Evolutionary conservation across 2,329 filamentous ascomycete genomes (phyloP), one percentile per base, ranked within the genome.

Genomic region (Aureobasidium sp.): DNA sequence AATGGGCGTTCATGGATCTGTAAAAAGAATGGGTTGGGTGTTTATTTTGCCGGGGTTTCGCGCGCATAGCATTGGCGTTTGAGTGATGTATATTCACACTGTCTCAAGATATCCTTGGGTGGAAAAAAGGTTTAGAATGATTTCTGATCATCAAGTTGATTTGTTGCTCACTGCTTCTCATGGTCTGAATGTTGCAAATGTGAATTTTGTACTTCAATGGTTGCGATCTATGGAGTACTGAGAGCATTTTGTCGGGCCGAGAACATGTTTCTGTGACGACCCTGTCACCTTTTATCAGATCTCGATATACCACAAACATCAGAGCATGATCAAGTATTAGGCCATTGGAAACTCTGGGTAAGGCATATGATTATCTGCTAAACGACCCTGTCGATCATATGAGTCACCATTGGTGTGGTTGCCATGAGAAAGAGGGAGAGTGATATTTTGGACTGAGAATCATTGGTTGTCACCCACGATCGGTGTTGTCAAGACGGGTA

Each of bases 1-100:
- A 53, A 4, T 3, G 11, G 44, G 44, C 45, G 57, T 49, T 59
- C n/a, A 45, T 52, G 50, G 52, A 2, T 44, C 44, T 58, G 27
- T 44, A 47, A 52, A 47, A 55, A 55, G 36, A 52, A 52, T 10
- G 41, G 44, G 32, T 48, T 25, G 34, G 53, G 36, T 44, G 37
- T 58, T n/a, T 39, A 3, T n/a, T 54, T 47, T 48, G 42, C 6
- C 36, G 27, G 34, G 27, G 21, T 63, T 48, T 62, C 21, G 36
- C 48, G 44, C 47, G 63, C 63, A 64, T 64, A 64, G 60, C 63
- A 59, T 55, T 52, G 63, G 63, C 63, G 63, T 64, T 64, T 59
- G 45, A 36, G 45, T 59, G 30, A 45, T 59, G 42, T 59, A 34
- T 21, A 59, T 50, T 59, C 30, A 59, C 55, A 29, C 57, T 41